Percentiles rank a stretch among this genome's conserved stretches.
These are phyloP conservation scores for Lentinula guzmanii DNA, from an alignment of 768 basidiomycete species.

Conservation along the genomic window DNA sequence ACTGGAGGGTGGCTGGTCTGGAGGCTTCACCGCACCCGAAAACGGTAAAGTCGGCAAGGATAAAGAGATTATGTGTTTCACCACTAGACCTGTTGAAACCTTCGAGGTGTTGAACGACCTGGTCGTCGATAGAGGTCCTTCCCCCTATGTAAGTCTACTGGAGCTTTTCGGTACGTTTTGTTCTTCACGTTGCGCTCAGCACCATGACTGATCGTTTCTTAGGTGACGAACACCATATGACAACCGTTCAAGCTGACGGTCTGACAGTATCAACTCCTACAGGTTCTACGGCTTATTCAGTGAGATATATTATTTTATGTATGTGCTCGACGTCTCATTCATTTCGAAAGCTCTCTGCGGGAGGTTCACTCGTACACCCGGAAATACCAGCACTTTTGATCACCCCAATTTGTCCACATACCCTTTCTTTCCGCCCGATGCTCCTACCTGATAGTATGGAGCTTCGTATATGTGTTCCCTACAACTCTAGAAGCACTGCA, in stretches of 20 bases:
- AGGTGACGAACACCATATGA: constrained; percentile 99
- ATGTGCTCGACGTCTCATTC: background rate
- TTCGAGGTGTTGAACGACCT: constrained; percentile 97
- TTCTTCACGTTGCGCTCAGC: background rate
- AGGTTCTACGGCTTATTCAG: constrained; percentile 97
- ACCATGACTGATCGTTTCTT: constrained; percentile 7
- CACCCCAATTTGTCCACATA: constrained; percentile 97
- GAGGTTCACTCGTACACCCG: constrained; percentile 95
- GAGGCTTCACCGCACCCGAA: constrained; percentile 34
- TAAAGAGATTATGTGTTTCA: constrained; percentile 97
- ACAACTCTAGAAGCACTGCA: constrained; percentile 95
- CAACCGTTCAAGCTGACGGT: constrained; percentile 97
- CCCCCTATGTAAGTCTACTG: constrained; percentile 92
- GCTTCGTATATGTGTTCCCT: constrained; percentile 96
- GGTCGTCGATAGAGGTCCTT: constrained; percentile 96
- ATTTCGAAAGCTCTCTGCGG: constrained; percentile 71
- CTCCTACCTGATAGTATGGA: constrained; percentile 98
- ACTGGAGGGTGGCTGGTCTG: constrained; percentile 72
- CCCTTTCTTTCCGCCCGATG: constrained; percentile 98
- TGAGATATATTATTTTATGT: constrained; percentile 25
- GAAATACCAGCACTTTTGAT: constrained; percentile 96
- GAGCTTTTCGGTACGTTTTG: constrained; percentile 85
- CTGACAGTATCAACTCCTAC: constrained; percentile 95
- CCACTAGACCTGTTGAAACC: constrained; percentile 89
- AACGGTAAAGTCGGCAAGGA: constrained; percentile 59